Conservation (phyloP, 139 green algal species). For the Picochlorum sp. region DNA sequence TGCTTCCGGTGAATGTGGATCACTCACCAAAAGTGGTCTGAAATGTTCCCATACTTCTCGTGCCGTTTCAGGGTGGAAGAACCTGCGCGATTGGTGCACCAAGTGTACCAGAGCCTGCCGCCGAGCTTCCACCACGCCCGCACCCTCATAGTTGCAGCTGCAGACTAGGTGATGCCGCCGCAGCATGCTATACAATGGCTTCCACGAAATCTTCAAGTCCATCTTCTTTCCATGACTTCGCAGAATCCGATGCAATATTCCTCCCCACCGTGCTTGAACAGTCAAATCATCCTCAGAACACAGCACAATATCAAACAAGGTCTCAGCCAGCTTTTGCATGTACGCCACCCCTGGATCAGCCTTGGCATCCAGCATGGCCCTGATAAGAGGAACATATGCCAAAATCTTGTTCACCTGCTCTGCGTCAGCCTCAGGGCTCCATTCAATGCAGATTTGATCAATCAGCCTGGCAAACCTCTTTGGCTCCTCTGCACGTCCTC, state of each 20-base stretch:
- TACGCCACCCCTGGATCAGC: conserved; percentile 16
- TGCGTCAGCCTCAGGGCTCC: conserved; percentile 14
- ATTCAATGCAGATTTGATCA: conserved; percentile 13
- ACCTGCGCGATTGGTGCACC: conserved; percentile 29
- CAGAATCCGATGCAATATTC: conserved; percentile 37
- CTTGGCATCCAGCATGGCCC: conserved; percentile 22
- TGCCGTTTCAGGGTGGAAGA: conserved; percentile 31
- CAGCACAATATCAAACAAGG: conserved; percentile 42
- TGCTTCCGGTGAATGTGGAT: conserved; percentile 10
- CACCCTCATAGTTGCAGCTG: conserved; percentile 24
- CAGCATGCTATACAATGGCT: conserved; percentile 41
- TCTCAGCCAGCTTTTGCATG: conserved; percentile 17
- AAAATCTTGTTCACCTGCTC: conserved; percentile 9
- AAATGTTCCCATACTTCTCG: conserved; percentile 39
- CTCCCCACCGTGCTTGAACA: conserved; percentile 38
- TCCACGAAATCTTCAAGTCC: conserved; percentile 47
- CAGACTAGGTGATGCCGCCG: conserved; percentile 9
- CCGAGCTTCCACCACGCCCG: conserved; percentile 27
- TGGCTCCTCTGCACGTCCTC: conserved; percentile 37
- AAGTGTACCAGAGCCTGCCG: conserved; percentile 27
- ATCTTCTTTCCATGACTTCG: conserved; percentile 33
- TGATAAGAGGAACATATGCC: conserved; percentile 33
- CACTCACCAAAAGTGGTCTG: conserved; percentile 7
- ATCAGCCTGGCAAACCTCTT: conserved; percentile 31
- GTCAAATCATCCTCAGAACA: conserved; percentile 20